phyloP scores from a whole-genome alignment of 2,329 filamentous ascomycete genomes.

The Ceratocystiopsis sp. region DNA sequence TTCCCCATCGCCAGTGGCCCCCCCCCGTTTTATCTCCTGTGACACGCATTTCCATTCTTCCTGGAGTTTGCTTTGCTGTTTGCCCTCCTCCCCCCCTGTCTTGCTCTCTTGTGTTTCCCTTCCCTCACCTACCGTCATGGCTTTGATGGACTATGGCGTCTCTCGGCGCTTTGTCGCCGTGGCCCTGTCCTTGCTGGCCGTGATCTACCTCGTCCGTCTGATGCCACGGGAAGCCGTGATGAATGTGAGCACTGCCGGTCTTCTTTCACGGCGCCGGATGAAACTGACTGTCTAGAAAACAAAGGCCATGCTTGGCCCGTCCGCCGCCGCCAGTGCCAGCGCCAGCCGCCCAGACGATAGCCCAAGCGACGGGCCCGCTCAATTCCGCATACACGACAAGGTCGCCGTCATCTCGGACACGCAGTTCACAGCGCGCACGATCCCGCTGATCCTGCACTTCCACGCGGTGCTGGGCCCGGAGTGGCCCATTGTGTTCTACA shows the following conservation, averaged over 20 bases:
- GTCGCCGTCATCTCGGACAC: slow-evolving; percentile 15
- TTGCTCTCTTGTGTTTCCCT: too few relatives aligned
- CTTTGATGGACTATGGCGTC: slow-evolving; percentile 7
- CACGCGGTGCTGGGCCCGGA: slow-evolving; percentile 20
- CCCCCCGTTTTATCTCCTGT: too few relatives aligned
- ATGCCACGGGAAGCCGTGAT: slow-evolving; percentile 5
- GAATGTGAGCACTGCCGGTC: neutral
- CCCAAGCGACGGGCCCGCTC: neutral
- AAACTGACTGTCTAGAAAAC: neutral
- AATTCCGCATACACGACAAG: slow-evolving; percentile 5
- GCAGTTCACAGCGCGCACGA: slow-evolving; percentile 28
- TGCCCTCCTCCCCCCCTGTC: too few relatives aligned
- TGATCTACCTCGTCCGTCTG: slow-evolving; percentile 9
- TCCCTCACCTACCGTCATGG: too few relatives aligned
- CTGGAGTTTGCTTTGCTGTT: too few relatives aligned
- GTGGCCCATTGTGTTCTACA: slow-evolving; percentile 28
- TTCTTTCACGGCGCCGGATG: neutral
- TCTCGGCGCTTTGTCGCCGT: slow-evolving; percentile 6
- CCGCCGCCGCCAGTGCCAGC: neutral
- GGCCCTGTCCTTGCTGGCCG: slow-evolving; percentile 5
- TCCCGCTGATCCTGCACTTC: slow-evolving; percentile 17
- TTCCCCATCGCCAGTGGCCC: too few relatives aligned
- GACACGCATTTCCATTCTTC: too few relatives aligned
- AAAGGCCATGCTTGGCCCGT: slow-evolving; percentile 2
- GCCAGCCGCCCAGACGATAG: too few relatives aligned